phyloP scores from a whole-genome alignment of 305 asterid species.

The Caryopteris hybrid region DNA sequence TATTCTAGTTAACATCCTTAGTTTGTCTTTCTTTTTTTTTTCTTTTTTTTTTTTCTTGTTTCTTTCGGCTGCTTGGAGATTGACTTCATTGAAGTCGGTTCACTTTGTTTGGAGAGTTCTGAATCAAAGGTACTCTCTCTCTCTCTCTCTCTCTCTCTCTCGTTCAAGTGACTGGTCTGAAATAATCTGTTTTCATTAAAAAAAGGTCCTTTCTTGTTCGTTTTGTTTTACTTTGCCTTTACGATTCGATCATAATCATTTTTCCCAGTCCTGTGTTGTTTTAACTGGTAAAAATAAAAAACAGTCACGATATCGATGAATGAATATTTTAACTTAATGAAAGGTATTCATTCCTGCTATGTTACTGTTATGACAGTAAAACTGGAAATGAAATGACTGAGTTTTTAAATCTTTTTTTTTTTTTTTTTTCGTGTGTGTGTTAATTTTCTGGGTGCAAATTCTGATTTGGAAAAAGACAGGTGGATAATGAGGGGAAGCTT shows the following conservation, averaged over 20 bases:
- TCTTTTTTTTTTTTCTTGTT: neutral
- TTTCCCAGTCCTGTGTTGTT: too few relatives aligned
- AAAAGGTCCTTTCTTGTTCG: too few relatives aligned
- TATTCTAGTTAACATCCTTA: conserved; percentile 16
- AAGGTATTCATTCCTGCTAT: too few relatives aligned
- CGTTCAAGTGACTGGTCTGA: neutral
- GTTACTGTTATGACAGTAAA: too few relatives aligned
- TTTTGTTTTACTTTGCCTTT: too few relatives aligned
- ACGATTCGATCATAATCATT: too few relatives aligned
- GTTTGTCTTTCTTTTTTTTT: neutral
- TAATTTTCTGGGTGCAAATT: neutral
- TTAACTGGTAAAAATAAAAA: too few relatives aligned
- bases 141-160: neutral
- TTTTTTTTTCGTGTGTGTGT: neutral
- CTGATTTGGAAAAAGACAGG: conserved; percentile 25
- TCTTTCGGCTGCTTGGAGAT: too few relatives aligned
- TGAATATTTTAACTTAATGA: too few relatives aligned
- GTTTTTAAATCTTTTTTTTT: neutral
- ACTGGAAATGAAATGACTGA: too few relatives aligned
- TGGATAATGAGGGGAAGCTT: conserved; percentile 27
- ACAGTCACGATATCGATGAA: too few relatives aligned
- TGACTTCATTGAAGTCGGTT: too few relatives aligned
- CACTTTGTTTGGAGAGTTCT: neutral
- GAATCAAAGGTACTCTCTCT: conserved; percentile 16
- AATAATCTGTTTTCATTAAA: neutral